Base-by-base conservation (phyloP, 805 yeast species). In the Maudiozyma bulderi region DNA sequence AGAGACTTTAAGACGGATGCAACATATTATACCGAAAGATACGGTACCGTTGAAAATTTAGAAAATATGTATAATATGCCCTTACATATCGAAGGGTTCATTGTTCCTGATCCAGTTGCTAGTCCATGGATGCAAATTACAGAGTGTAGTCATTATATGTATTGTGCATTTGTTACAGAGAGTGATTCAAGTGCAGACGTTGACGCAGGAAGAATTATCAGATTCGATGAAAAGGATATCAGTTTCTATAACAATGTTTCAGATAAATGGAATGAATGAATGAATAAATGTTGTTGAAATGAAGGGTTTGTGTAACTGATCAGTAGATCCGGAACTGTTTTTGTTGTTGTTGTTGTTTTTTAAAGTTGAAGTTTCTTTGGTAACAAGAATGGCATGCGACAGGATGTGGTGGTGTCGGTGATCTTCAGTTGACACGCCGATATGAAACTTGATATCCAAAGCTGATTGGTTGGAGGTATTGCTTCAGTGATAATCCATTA, bases 211-310 rank as follows among this genome's bases (percentile, higher is more conserved):
- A 45, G 43, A 10, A 30, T 43, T 5, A 8, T 40, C n/a, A 33
- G 33, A 13, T 54, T 54, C 46, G 38, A 44, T 11, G 38, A 47
- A 3, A 55, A 56, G 43, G 63, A 58, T 40, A 60, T 60, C 44
- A 70, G 70, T 44, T 63, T 69, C 61, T 76, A 73, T 51, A 73
- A 60, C 6, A 28, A 39, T 1, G 44, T 52, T 8, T 48, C 57
- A 3, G 38, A 46, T 40, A 39, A 44, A 28, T 58, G 53, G 57
- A 49, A 51, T 31, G 7, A 28, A 26, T 15, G 33, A 31, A 26
- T 40, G 26, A 20, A 20, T 20, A 4, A 20, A 20, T 20, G 26
- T 2, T 20, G 26, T 20, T 20, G 4, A 20, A 20, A 20, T 20
- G 26, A 20, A 20, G 26, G 26, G 26, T 20, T 20, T 20, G 26